Evolutionary conservation across 805 yeast species (phyloP).

Genomic region (Nakazawaea ishiwadae): DNA sequence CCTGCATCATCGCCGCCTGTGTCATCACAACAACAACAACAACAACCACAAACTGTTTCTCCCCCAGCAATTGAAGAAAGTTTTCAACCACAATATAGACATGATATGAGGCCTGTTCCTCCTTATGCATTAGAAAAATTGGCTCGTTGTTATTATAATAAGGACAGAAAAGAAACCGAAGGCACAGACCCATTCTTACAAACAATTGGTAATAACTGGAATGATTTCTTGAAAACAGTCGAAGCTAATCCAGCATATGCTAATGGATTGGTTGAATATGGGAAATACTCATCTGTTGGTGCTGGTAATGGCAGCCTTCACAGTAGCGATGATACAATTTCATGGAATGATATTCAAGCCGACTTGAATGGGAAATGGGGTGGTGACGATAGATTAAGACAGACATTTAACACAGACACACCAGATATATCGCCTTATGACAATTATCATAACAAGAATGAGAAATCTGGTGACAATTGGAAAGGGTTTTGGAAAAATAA

Average conservation of each 20-base stretch:
- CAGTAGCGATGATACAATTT: conserved; percentile 16
- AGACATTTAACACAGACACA: conserved; percentile 39
- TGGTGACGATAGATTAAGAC: conserved; percentile 60
- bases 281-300: too few species aligned
- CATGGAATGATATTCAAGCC: conserved; percentile 16
- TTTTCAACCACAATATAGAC: conserved; percentile 16
- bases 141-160: conserved; percentile 34
- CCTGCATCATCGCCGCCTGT: too few species aligned
- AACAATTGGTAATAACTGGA: conserved; percentile 18
- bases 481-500: background rate
- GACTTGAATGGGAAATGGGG: conserved; percentile 60
- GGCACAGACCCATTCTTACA: conserved; percentile 20
- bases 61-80: background rate
- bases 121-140: conserved; percentile 60
- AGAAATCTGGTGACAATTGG: conserved; percentile 5
- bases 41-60: background rate
- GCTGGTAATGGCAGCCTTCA: too few species aligned
- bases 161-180: conserved; percentile 6
- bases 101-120: conserved; percentile 39
- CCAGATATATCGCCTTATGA: conserved; percentile 20
- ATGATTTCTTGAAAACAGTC: conserved; percentile 17
- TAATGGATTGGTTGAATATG: conserved; percentile 22
- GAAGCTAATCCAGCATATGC: conserved; percentile 23
- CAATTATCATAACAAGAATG: conserved; percentile 8
- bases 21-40: background rate